Evolutionary conservation across 495 filamentous ascomycete genomes (phyloP), one percentile per base, ranked within the genome.

Genomic region (Penicillium cinerascens): DNA sequence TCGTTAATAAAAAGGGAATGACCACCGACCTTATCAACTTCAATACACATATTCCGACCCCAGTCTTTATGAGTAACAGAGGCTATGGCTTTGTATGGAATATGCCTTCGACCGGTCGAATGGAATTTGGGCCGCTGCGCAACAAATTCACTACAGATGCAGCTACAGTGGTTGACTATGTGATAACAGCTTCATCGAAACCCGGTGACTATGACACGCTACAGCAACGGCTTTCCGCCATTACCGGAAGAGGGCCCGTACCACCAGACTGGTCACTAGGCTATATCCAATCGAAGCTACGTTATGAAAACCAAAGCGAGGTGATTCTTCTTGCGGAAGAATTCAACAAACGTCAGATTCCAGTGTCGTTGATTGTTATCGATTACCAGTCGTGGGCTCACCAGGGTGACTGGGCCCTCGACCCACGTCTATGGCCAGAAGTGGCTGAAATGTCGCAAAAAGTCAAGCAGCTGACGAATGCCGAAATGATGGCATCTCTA

Each of bases 361-460:
- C 67, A 3, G 60, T 70, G 1, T 63, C 59, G 0, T 40, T 70
- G 47, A 59, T 70, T 15, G 64, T 70, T 15, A 70, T 70, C 20
- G 67, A 70, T 33, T 70, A 64, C 38, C 60, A 64, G n/a, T 64
- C 60, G 3, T 70, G 67, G 67, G 59, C 62, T n/a, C 49, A 60
- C 21, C 61, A 70, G 36, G 67, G 67, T n/a, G 64, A 70, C 40
- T 70, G 67, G 67, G 60, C 41, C 10, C 51, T 70, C 3, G 64
- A 70, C 35, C 59, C 64, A 4, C 35, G 45, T 2, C 52, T 64
- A 4, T 70, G 64, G 64, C 60, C 60, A 0, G 51, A 64, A 36
- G 59, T 63, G 7, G 41, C 56, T 4, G 45, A 46, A 17, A 66
- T 69, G 63, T 49, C 64, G 0, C 36, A 47, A 10, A 42, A 54